Percentiles rank a stretch among this genome's conserved stretches.
Evolutionary conservation across 495 filamentous ascomycete species (phyloP).

Genomic region (Margaritispora aquatica): DNA sequence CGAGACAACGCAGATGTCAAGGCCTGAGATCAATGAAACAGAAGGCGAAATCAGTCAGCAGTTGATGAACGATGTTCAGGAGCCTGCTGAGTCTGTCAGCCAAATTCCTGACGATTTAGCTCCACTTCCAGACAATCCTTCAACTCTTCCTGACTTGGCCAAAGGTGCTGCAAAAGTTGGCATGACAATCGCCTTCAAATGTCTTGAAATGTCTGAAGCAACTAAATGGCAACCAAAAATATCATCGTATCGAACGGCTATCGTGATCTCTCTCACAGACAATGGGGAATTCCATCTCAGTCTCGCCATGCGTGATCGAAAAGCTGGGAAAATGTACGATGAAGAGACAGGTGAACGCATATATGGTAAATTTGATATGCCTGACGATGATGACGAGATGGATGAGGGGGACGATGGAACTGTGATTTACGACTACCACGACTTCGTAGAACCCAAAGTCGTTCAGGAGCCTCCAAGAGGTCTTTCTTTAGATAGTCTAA

Average conservation of each 20-base stretch:
- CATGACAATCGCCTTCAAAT: constrained; percentile 74
- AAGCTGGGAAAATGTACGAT: constrained; percentile 40
- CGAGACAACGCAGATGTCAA: constrained; percentile 5
- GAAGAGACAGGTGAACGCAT: constrained; percentile 51
- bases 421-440: constrained; percentile 43
- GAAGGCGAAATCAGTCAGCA: constrained; percentile 28
- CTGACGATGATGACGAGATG: constrained; percentile 46
- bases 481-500: constrained; percentile 6
- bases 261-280: constrained; percentile 46
- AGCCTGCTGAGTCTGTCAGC: constrained; percentile 25
- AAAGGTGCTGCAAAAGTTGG: constrained; percentile 49
- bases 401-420: constrained; percentile 48
- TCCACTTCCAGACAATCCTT: constrained; percentile 55
- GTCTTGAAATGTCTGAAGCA: constrained; percentile 63
- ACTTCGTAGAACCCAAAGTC: constrained; percentile 58
- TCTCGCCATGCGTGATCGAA: constrained; percentile 65
- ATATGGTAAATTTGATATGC: constrained; percentile 64
- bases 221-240: constrained; percentile 76
- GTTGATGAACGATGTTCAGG: constrained; percentile 27
- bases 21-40: constrained; percentile 14
- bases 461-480: constrained; percentile 32
- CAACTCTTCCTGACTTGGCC: constrained; percentile 45
- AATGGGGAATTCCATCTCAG: constrained; percentile 46
- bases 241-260: constrained; percentile 58
- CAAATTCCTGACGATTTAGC: constrained; percentile 55